Evolutionary conservation across 495 filamentous ascomycete species (phyloP).

Genomic region (Lichina pygmaea): DNA sequence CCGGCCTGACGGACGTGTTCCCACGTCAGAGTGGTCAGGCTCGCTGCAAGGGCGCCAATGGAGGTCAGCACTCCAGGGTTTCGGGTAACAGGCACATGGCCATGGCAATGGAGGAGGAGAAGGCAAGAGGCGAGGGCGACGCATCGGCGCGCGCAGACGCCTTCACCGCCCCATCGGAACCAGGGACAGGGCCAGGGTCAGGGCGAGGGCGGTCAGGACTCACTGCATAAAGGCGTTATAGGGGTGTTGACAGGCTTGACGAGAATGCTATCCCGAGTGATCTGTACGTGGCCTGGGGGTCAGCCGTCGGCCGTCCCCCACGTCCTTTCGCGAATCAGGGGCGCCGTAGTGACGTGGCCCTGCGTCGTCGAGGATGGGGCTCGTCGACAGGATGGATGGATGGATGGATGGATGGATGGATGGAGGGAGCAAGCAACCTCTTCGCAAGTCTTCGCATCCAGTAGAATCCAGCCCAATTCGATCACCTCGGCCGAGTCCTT

Average conservation of each 20-base stretch:
- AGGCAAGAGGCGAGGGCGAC: slow-evolving; percentile 1
- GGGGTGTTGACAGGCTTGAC: slow-evolving; percentile 97
- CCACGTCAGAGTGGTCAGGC: slow-evolving; percentile 93
- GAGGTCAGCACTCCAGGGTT: background rate
- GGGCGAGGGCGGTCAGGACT: slow-evolving; percentile 16
- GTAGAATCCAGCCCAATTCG: slow-evolving; percentile 89
- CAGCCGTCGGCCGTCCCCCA: background rate
- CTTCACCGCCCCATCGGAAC: no score
- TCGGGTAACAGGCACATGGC: background rate
- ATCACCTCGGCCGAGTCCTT: slow-evolving; percentile 98
- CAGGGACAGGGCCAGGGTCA: background rate
- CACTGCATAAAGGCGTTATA: slow-evolving; percentile 96
- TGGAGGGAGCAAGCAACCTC: slow-evolving; percentile 32
- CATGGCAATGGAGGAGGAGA: background rate
- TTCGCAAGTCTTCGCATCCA: slow-evolving; percentile 72
- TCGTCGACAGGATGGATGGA: no score
- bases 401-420: no score
- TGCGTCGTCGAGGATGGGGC: no score
- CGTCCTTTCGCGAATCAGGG: background rate
- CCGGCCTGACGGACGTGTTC: slow-evolving; percentile 93
- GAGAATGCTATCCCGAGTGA: slow-evolving; percentile 82
- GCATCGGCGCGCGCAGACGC: background rate
- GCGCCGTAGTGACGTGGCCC: background rate
- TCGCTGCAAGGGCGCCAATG: slow-evolving; percentile 29
- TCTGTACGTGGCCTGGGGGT: slow-evolving; percentile 19